These are phyloP conservation scores for Lasiodiplodia theobromae DNA, from an alignment of 2,329 filamentous ascomycete species.

Conservation along the genomic window DNA sequence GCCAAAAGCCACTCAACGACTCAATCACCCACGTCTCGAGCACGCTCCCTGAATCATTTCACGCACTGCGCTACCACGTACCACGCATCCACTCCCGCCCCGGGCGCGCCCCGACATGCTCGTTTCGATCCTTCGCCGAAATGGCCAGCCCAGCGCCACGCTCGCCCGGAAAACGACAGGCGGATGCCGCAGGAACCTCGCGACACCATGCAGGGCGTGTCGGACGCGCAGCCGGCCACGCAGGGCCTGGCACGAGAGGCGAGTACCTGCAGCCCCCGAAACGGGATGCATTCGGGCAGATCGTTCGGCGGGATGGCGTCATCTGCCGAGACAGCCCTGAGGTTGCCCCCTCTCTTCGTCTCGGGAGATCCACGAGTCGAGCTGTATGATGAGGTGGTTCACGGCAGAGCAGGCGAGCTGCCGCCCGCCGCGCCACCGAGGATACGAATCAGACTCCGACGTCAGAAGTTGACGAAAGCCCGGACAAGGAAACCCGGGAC, in stretches of 20 bases:
- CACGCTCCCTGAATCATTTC: conserved; percentile 18
- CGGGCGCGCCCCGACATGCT: conserved; percentile 5
- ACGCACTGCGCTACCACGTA: not conserved
- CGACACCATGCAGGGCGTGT: conserved; percentile 3
- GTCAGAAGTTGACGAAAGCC: conserved; percentile 12
- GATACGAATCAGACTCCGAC: conserved; percentile 18
- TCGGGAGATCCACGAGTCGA: conserved; percentile 25
- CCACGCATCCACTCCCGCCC: conserved; percentile 5
- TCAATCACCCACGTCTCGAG: not conserved
- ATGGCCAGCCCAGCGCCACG: conserved; percentile 5
- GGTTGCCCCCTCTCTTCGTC: not conserved
- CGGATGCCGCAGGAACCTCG: not conserved
- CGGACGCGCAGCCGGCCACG: no score
- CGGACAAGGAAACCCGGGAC: not conserved
- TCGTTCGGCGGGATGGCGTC: conserved; percentile 26
- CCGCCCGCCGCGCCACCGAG: not conserved
- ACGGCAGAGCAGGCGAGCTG: not conserved
- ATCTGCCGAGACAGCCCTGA: conserved; percentile 20
- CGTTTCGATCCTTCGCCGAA: conserved; percentile 24
- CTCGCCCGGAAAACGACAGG: conserved; percentile 8
- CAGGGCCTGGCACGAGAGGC: not conserved
- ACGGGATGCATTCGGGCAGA: conserved; percentile 6
- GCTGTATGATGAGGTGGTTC: not conserved
- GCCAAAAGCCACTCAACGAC: not conserved
- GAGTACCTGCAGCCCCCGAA: not conserved